Base-by-base conservation (phyloP, 495 filamentous ascomycete genomes). In the Aspergillus taichungensis region DNA sequence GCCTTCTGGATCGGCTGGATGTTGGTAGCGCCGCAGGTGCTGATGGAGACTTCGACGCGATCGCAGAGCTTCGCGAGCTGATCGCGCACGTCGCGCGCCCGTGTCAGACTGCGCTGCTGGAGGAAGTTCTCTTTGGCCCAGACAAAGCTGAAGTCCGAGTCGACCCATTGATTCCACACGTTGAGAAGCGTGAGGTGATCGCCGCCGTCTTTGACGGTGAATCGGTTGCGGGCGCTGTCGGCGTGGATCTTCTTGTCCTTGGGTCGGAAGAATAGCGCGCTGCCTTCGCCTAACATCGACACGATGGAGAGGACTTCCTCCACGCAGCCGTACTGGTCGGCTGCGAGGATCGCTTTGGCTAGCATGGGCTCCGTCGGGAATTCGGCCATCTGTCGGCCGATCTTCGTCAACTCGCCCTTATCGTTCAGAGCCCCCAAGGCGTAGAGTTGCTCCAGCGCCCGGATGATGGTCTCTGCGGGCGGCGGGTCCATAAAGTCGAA, bases 401-500 rank as follows among this genome's bases (percentile, higher is more conserved):
- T 73, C 60, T 92, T 91, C 11, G 92, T 97, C 36, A 98, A 76
- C 34, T 89, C 85, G 37, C 92, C 92, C 38, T 82, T 81, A 57
- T 90, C 83, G 59, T 95, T 95, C 31, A 98, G 73, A 0, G 91
- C 88, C 7, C 88, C 87, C 1, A 98, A 76, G 1, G 88, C 88
- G 57, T 95, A 98, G 13, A 98, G 79, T 56, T 94, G 84, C 57
- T 96, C 92, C 40, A 98, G 66, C 1, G 89, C 87, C 13, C 85
- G 80, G 57, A 96, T 94, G 40, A 98, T 78, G 7, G 88, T 87
- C 60, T 95, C 90, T 0, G 89, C 84, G 0, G 90, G 85, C 1
- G 92, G 92, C 0, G 91, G 83, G 55, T 97, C 92, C 79, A 97
- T 89, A 60, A 95, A 97, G 55, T 98, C 92, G 52, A 98, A 98